Conservation (phyloP, 305 asterid genomes). For the Euphrasia arctica region DNA sequence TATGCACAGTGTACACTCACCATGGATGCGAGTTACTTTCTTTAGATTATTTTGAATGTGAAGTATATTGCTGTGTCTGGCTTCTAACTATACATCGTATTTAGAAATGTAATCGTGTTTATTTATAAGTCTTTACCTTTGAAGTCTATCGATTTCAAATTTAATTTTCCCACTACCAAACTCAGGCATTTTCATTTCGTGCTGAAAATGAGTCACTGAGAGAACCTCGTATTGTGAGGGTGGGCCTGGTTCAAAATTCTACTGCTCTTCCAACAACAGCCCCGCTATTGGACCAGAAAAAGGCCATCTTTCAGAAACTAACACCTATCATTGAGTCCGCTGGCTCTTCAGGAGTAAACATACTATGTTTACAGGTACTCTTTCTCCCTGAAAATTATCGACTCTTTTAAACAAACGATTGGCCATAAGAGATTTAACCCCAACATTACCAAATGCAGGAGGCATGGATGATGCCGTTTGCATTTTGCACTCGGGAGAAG, state of each 20-base stretch:
- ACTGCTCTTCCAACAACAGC: conserved; percentile 69
- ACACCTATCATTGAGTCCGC: conserved; percentile 85
- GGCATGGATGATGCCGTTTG: conserved; percentile 99
- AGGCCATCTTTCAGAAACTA: conserved; percentile 65
- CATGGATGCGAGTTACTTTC: too few species aligned
- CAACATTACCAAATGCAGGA: conserved; percentile 43
- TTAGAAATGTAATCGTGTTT: too few species aligned
- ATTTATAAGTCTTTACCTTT: too few species aligned
- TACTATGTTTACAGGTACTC: conserved; percentile 80
- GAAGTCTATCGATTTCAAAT: too few species aligned
- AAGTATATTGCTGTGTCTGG: neutral
- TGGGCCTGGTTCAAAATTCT: conserved; percentile 84
- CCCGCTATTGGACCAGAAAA: conserved; percentile 64
- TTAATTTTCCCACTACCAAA: neutral
- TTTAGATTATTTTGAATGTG: too few species aligned
- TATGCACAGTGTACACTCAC: too few species aligned
- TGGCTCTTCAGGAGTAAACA: conserved; percentile 76
- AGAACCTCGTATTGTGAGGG: conserved; percentile 76
- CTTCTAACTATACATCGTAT: neutral
- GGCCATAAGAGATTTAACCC: conserved; percentile 17
- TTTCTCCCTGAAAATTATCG: conserved; percentile 3
- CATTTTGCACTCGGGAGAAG: conserved; percentile 96
- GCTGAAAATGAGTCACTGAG: conserved; percentile 77
- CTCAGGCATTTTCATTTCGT: conserved; percentile 66
- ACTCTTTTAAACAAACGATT: conserved; percentile 2